Percentiles rank a stretch among this genome's conserved stretches.
Evolutionary conservation across 139 green algal genomes (phyloP).

Genomic region (Diplosphaera chodatii): DNA sequence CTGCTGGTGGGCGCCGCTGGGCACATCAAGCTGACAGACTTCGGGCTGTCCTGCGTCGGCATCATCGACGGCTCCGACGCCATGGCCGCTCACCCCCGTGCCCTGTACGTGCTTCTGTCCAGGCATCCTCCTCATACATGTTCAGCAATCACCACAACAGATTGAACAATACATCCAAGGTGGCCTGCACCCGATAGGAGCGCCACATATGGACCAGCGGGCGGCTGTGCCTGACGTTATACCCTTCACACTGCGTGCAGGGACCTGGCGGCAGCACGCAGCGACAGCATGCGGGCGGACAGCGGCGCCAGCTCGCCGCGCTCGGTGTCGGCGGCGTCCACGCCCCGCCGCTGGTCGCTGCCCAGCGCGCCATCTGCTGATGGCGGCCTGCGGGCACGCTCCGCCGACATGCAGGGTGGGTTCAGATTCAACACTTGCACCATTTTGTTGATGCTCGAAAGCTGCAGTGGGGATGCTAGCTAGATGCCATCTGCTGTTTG

Average conservation of each 20-base stretch:
- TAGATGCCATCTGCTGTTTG: too few relatives aligned
- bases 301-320: constrained; percentile 15
- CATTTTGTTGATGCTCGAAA: too few relatives aligned
- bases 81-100: constrained; percentile 10
- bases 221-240: too few relatives aligned
- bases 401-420: not conserved
- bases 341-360: constrained; percentile 13
- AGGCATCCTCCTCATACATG: too few relatives aligned
- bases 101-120: constrained; percentile 30
- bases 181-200: too few relatives aligned
- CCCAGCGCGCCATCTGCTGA: not conserved
- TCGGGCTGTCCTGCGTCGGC: constrained; percentile 83
- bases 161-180: too few relatives aligned
- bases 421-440: too few relatives aligned
- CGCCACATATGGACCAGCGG: too few relatives aligned
- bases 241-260: not conserved
- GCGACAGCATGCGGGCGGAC: constrained; percentile 8
- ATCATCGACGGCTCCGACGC: constrained; percentile 70
- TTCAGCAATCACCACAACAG: too few relatives aligned
- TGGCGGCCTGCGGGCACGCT: not conserved
- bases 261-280: not conserved
- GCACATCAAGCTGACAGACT: constrained; percentile 94
- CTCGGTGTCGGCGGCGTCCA: constrained; percentile 8
- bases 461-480: too few relatives aligned
- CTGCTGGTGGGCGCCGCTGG: constrained; percentile 82